phyloP scores from a whole-genome alignment of 305 asterid species.

The Petunia hybrid region DNA sequence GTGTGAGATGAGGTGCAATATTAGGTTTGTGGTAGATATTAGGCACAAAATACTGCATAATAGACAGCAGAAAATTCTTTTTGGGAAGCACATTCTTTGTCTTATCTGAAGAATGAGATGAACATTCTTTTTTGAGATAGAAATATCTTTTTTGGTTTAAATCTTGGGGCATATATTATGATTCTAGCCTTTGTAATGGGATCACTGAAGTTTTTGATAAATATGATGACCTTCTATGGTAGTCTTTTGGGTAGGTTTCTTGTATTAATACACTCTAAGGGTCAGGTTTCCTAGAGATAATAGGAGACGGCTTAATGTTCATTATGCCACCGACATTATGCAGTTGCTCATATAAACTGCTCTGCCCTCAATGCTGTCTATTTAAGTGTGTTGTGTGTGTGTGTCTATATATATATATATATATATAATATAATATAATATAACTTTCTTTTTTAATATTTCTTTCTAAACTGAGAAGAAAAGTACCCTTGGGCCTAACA shows the following conservation, averaged over 20 bases:
- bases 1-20: conserved; percentile 15
- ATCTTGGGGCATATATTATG: background rate
- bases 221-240: background rate
- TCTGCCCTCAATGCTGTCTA: background rate
- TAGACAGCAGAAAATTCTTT: background rate
- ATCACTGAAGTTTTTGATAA: background rate
- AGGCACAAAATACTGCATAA: background rate
- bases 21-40: background rate
- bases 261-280: background rate
- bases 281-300: background rate
- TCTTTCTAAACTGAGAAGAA: too few species aligned
- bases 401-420: too few species aligned
- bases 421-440: too few species aligned
- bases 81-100: conserved; percentile 18
- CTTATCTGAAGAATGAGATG: conserved; percentile 12
- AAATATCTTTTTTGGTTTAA: background rate
- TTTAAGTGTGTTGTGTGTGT: background rate
- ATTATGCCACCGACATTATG: background rate
- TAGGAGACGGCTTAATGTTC: background rate
- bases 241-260: conserved; percentile 10
- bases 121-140: background rate
- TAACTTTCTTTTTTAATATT: too few species aligned
- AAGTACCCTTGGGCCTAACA: too few species aligned
- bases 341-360: background rate
- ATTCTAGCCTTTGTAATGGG: background rate